phyloP scores from a whole-genome alignment of 2,329 filamentous ascomycete genomes.

The Falciphora oryzae region DNA sequence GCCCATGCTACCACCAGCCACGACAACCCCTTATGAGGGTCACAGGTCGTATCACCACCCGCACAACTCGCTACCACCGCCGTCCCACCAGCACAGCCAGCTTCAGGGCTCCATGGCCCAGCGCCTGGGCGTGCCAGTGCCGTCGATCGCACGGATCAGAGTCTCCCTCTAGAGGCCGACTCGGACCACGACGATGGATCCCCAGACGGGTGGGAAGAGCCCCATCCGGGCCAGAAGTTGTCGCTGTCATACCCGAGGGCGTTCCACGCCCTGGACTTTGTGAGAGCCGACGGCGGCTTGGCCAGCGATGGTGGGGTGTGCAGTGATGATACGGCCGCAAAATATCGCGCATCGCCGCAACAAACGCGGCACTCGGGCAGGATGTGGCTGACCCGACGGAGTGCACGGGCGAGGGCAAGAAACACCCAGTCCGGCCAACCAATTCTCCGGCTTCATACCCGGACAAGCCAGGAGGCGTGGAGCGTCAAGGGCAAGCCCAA shows the following conservation, averaged over 20 bases:
- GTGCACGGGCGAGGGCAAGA: conserved; percentile 6
- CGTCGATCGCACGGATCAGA: neutral
- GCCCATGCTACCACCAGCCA: conserved; percentile 15
- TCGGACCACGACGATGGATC: conserved; percentile 7
- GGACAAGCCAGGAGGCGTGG: neutral
- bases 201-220: conserved; percentile 35
- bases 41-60: conserved; percentile 50
- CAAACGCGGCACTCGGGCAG: neutral
- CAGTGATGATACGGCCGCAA: conserved; percentile 44
- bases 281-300: neutral
- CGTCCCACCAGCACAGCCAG: conserved; percentile 16
- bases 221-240: conserved; percentile 39
- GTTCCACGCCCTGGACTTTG: neutral
- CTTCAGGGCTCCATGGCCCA: neutral
- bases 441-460: neutral
- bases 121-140: neutral
- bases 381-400: conserved; percentile 7
- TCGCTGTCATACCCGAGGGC: conserved; percentile 19
- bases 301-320: conserved; percentile 22
- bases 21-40: conserved; percentile 47
- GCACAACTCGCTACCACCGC: conserved; percentile 27
- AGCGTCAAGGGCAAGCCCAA: neutral
- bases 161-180: neutral
- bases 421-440: neutral
- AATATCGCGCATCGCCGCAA: conserved; percentile 18